Evolutionary conservation across 1,284 basidiomycete species (phyloP), one percentile per base, ranked within the genome.

Genomic region (Neonothopanus nambi): DNA sequence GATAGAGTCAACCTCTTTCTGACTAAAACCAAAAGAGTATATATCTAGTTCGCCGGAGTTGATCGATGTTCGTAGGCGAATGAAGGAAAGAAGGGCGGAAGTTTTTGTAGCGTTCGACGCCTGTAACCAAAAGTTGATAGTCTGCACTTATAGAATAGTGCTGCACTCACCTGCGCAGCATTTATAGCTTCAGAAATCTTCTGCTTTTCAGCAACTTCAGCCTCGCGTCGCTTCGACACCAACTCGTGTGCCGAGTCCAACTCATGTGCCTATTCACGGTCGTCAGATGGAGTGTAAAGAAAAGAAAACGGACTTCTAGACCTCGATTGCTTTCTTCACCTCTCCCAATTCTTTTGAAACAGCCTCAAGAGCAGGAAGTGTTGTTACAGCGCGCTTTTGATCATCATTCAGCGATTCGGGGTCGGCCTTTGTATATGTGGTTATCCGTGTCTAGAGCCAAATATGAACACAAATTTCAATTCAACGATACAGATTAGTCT

Each of bases 291-390:
- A 18, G 6, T 9, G 23, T 3, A 30, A 35, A 8, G 9, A 35
- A 35, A 23, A 30, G 44, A 52, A 48, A 41, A 33, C 21, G 26
- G 18, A 36, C 23, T 20, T 43, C 70, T 75, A 37, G 51, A 91
- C 92, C 80, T 94, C 90, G 58, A 93, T 78, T 38, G 78, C 81
- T 67, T 89, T 91, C 69, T 85, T 87, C 39, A 93, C 80, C 57
- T 93, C 91, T 41, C 83, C 84, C 13, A 95, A 73, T 63, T 95
- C 93, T 62, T 89, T 90, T 59, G 83, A 79, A 21, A 85, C 75
- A 5, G 84, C 88, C 64, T 94, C 91, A 36, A 94, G 75, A 9
- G 75, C 74, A 5, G 92, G 81, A 38, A 95, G 79, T 20, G 80
- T 83, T 57, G 81, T 85, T 48, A 93, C 63, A 1, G 79, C 78